Percentiles rank a stretch among this genome's conserved stretches.
These are phyloP conservation scores for Leccinum pellstonianum DNA, from an alignment of 768 basidiomycete genomes.

Conservation along the genomic window DNA sequence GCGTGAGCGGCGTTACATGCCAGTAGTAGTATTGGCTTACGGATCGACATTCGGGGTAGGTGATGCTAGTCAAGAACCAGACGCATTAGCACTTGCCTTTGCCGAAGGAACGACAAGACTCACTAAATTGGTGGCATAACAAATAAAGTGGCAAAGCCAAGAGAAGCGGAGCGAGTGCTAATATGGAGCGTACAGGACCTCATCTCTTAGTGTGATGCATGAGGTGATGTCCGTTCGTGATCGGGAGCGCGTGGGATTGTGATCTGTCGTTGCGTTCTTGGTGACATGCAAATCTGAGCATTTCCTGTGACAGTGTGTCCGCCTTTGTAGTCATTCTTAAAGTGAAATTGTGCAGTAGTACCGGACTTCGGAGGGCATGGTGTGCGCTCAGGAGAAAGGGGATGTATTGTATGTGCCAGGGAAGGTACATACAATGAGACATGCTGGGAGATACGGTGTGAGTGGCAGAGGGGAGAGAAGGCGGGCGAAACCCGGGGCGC, in stretches of 20 bases:
- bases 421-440: no score
- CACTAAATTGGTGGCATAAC: constrained; percentile 49
- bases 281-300: no score
- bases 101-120: constrained; percentile 18
- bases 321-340: no score
- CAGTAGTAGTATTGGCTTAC: constrained; percentile 35
- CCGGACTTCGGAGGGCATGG: no score
- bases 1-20: not conserved
- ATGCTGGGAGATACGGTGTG: no score
- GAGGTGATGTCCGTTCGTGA: constrained; percentile 30
- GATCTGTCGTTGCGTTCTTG: no score
- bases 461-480: no score
- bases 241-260: not conserved
- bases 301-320: no score
- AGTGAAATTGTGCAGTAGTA: no score
- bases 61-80: constrained; percentile 40
- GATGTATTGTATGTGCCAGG: no score
- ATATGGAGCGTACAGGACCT: constrained; percentile 60
- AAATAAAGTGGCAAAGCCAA: constrained; percentile 48
- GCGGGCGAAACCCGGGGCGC: no score
- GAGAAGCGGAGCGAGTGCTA: constrained; percentile 54
- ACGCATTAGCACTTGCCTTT: constrained; percentile 4
- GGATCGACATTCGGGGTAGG: constrained; percentile 54
- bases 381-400: no score
- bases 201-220: constrained; percentile 30